These are phyloP conservation scores for Barnettozyma sp. DNA, from an alignment of 805 yeast genomes.

Conservation along the genomic window DNA sequence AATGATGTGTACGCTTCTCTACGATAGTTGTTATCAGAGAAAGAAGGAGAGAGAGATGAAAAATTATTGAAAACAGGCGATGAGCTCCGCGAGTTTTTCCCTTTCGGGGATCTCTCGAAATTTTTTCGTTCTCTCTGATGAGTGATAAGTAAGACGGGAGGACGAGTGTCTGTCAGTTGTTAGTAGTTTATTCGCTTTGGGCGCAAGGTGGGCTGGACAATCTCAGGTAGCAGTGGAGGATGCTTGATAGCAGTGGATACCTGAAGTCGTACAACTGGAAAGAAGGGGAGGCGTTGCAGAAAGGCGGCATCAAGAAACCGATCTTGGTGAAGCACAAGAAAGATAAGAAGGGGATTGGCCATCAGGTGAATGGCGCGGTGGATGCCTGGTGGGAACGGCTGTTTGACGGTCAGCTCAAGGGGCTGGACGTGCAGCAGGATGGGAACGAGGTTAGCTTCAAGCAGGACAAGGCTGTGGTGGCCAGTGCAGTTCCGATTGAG, in stretches of 20 bases:
- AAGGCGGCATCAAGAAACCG: slow-evolving; percentile 80
- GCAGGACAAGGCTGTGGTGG: slow-evolving; percentile 44
- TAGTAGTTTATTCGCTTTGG: no score
- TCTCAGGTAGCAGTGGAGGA: no score
- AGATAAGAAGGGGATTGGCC: slow-evolving; percentile 88
- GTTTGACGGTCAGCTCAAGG: slow-evolving; percentile 87
- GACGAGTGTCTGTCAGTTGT: no score
- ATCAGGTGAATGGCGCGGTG: slow-evolving; percentile 45
- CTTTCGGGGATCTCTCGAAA: background rate
- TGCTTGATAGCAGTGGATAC: slow-evolving; percentile 67
- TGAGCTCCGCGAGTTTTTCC: slow-evolving; percentile 15
- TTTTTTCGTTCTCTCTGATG: background rate
- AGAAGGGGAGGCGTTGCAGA: slow-evolving; percentile 77
- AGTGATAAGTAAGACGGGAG: background rate
- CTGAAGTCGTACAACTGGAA: slow-evolving; percentile 81
- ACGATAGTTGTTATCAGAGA: no score
- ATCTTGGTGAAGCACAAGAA: slow-evolving; percentile 84
- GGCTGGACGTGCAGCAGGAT: slow-evolving; percentile 47
- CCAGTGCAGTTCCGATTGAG: slow-evolving; percentile 40
- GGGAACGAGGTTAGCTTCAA: slow-evolving; percentile 40
- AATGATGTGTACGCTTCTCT: no score
- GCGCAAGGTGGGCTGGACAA: no score
- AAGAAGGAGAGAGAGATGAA: background rate
- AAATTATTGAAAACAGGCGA: background rate
- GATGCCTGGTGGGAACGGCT: slow-evolving; percentile 97